These are phyloP conservation scores for Mortierella sp. DNA, from an alignment of 371 early-diverging fungal genomes.

Conservation along the genomic window DNA sequence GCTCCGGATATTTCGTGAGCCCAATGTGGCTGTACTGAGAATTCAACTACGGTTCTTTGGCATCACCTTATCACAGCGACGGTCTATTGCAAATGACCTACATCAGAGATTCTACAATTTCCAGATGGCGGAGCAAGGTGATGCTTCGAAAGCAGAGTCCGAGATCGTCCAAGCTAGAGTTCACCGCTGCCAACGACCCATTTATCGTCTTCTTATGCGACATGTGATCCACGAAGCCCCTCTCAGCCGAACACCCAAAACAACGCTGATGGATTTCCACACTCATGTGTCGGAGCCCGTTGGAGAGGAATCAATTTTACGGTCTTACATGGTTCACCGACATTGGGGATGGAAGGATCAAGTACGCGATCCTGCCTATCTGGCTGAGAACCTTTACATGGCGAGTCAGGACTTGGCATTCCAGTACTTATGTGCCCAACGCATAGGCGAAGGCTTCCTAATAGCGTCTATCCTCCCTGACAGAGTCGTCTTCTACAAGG, in stretches of 20 bases:
- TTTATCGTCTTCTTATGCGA: constrained; percentile 45
- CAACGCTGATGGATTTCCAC: constrained; percentile 35
- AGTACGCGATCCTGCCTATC: constrained; percentile 56
- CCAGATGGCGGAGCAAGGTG: constrained; percentile 18
- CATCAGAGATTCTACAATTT: constrained; percentile 16
- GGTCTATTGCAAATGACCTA: constrained; percentile 13
- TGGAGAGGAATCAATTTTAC: constrained; percentile 57
- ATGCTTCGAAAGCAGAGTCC: constrained; percentile 21
- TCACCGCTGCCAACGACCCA: constrained; percentile 35
- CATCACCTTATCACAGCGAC: constrained; percentile 17
- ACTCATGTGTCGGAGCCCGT: constrained; percentile 52
- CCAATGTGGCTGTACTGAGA: constrained; percentile 35
- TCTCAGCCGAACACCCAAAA: constrained; percentile 21
- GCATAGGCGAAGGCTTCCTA: constrained; percentile 71
- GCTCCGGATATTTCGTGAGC: constrained; percentile 44
- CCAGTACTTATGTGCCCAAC: constrained; percentile 66
- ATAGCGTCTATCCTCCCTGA: constrained; percentile 62
- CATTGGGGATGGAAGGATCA: constrained; percentile 79
- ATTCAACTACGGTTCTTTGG: constrained; percentile 50
- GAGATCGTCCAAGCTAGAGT: constrained; percentile 22
- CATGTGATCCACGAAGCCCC: constrained; percentile 41
- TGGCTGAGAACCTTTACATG: constrained; percentile 57
- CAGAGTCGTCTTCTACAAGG: constrained; percentile 73
- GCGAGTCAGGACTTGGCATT: constrained; percentile 75
- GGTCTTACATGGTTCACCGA: constrained; percentile 67